phyloP scores from a whole-genome alignment of 306 rosid genomes.

The Arachis stenosperma region DNA sequence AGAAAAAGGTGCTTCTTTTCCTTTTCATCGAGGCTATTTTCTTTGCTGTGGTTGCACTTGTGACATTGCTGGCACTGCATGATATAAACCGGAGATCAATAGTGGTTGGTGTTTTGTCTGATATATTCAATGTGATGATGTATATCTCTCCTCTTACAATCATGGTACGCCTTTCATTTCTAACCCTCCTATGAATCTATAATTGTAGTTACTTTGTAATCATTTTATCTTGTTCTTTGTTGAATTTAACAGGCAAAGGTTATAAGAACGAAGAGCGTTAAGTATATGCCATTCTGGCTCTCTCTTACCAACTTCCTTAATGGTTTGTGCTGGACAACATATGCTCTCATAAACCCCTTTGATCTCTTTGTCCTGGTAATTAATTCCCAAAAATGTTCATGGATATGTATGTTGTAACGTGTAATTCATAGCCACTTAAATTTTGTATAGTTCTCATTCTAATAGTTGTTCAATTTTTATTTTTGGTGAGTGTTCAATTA shows the following conservation, averaged over 20 bases:
- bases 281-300: constrained; percentile 64
- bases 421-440: too few relatives aligned
- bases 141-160: constrained; percentile 57
- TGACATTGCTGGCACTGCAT: constrained; percentile 42
- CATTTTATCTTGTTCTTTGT: neutral
- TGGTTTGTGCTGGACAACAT: constrained; percentile 60
- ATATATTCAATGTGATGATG: constrained; percentile 60
- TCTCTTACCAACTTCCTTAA: constrained; percentile 57
- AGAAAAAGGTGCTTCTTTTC: constrained; percentile 40
- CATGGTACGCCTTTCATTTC: constrained; percentile 43
- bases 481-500: neutral
- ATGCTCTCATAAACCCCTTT: constrained; percentile 60
- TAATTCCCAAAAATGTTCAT: neutral
- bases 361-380: constrained; percentile 66
- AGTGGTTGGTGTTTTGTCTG: constrained; percentile 58
- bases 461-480: too few relatives aligned
- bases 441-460: too few relatives aligned
- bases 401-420: too few relatives aligned
- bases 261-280: constrained; percentile 59
- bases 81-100: constrained; percentile 44
- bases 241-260: constrained; percentile 45
- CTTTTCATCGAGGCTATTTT: constrained; percentile 34
- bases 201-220: neutral
- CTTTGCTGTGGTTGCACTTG: constrained; percentile 23
- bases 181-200: too few relatives aligned